A percentile compares a stretch with the other conserved stretches of the same genome.
Evolutionary conservation across 2,329 filamentous ascomycete species (phyloP).

Genomic region (Calonectria naviculata): DNA sequence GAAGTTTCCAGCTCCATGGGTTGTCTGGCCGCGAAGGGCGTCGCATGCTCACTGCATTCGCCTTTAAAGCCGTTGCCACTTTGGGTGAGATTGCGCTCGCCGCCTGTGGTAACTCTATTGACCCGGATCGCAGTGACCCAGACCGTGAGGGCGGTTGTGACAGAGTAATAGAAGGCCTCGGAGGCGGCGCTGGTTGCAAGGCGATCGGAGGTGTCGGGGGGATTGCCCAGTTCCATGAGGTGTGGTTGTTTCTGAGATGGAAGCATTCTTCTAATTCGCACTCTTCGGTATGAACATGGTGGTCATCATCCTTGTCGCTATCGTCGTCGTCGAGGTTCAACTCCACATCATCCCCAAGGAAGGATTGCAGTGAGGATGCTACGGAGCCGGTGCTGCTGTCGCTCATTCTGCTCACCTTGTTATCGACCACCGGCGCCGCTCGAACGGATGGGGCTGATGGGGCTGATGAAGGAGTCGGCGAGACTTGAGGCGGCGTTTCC

Average conservation of each 20-base stretch:
- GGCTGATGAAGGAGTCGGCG: neutral
- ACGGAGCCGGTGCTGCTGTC: slow-evolving; percentile 11
- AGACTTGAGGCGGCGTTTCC: neutral
- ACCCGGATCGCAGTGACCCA: neutral
- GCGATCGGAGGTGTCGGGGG: neutral
- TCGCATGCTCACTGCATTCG: slow-evolving; percentile 15
- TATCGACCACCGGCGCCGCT: neutral
- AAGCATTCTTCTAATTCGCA: neutral
- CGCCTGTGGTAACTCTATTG: neutral
- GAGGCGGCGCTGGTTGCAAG: slow-evolving; percentile 7
- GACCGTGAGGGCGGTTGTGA: neutral
- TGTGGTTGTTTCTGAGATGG: neutral
- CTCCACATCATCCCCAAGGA: slow-evolving; percentile 12
- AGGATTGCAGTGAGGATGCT: slow-evolving; percentile 9
- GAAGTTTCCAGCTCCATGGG: slow-evolving; percentile 20
- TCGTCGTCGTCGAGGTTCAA: neutral
- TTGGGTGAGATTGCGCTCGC: neutral
- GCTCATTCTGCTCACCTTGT: slow-evolving; percentile 14
- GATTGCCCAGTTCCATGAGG: slow-evolving; percentile 22
- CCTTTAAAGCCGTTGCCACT: neutral
- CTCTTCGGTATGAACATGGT: neutral
- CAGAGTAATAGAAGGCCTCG: neutral
- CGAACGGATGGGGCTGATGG: neutral
- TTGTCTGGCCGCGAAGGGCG: slow-evolving; percentile 20
- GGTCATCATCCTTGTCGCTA: neutral